Evolutionary conservation across 1,284 basidiomycete genomes (phyloP).

Genomic region (Taiwanofungus camphoratus): DNA sequence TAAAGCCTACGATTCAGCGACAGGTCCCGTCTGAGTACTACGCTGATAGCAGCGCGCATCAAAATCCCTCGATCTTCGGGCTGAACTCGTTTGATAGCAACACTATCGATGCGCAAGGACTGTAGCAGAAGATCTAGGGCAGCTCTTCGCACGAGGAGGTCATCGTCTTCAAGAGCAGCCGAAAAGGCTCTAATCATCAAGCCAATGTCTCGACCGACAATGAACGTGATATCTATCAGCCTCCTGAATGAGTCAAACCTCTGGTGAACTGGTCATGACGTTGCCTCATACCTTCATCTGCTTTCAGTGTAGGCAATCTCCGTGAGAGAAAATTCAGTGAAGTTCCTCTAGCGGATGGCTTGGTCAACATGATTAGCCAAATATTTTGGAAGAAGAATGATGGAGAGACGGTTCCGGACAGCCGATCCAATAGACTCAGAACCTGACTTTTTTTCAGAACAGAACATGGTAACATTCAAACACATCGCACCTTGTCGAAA

Average conservation of each 20-base stretch:
- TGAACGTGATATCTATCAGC: slow-evolving; percentile 56
- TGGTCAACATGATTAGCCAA: slow-evolving; percentile 90
- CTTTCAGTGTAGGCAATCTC: slow-evolving; percentile 64
- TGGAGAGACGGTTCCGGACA: slow-evolving; percentile 78
- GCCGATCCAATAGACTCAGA: slow-evolving; percentile 72
- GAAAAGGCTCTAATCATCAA: slow-evolving; percentile 91
- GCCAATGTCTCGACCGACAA: slow-evolving; percentile 84
- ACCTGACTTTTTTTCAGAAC: slow-evolving; percentile 44
- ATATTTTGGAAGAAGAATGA: slow-evolving; percentile 94
- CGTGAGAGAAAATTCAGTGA: slow-evolving; percentile 85
- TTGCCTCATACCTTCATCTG: slow-evolving; percentile 54
- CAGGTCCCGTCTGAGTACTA: slow-evolving; percentile 88
- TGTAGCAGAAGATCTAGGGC: slow-evolving; percentile 79
- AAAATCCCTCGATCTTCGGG: slow-evolving; percentile 67
- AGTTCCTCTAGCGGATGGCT: slow-evolving; percentile 81
- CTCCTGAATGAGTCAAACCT: slow-evolving; percentile 12
- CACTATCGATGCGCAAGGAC: slow-evolving; percentile 68
- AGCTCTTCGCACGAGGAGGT: slow-evolving; percentile 79
- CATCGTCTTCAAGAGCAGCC: slow-evolving; percentile 85
- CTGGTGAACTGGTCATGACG: slow-evolving; percentile 6
- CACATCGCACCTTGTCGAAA: slow-evolving; percentile 76
- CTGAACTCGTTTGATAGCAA: slow-evolving; percentile 60
- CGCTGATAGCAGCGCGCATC: slow-evolving; percentile 72
- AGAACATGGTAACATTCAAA: neutral
- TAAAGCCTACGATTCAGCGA: slow-evolving; percentile 92